Base-by-base conservation (phyloP, 192 early-diverging fungal genomes). In the Blastocladiella britannica region DNA sequence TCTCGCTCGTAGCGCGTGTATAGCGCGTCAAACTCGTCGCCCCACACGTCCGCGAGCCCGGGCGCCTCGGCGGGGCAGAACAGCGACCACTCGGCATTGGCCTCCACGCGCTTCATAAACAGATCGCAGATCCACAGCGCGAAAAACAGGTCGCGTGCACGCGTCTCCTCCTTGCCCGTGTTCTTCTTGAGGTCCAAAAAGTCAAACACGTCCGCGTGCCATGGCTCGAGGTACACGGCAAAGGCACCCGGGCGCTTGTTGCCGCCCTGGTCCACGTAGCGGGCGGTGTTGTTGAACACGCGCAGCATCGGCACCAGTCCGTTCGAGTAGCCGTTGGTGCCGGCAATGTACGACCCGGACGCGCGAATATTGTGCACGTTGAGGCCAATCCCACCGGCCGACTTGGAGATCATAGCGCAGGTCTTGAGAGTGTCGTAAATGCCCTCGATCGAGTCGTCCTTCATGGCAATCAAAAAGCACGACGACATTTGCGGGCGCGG, bases 261-360 rank as follows among this genome's bases (percentile, higher is more conserved):
- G 29, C 92, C 94, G 55, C 94, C 94, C 72, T 97, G 94, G 73
- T 95, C 91, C n/a, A 97, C 91, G 67, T 94, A 97, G 29, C 94
- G 81, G 12, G 94, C 92, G 4, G 94, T 97, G 72, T 93, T 93
- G 75, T 97, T 96, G 65, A 82, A 97, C 8, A 97, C 94, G 54
- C 92, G 86, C 59, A 97, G 76, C 92, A 97, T 95, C 5, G 94
- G 94, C 26, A 97, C 75, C 29, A 97, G 73, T 5, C 94, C 94
- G 63, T 94, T 95, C 25, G 94, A 95, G 57, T 83, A 75, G 57
- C 94, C 94, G 67, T 98, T 95, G 29, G 92, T 94, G 53, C 92
- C 94, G 27, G 94, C 87, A 76, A 95, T 95, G 68, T 93, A 98
- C 18, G 94, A 89, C 1, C 91, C 94, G 6, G 79, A 76, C 0